phyloP scores from a whole-genome alignment of 116 monocot species.

The Papilionanthe hybrid region DNA sequence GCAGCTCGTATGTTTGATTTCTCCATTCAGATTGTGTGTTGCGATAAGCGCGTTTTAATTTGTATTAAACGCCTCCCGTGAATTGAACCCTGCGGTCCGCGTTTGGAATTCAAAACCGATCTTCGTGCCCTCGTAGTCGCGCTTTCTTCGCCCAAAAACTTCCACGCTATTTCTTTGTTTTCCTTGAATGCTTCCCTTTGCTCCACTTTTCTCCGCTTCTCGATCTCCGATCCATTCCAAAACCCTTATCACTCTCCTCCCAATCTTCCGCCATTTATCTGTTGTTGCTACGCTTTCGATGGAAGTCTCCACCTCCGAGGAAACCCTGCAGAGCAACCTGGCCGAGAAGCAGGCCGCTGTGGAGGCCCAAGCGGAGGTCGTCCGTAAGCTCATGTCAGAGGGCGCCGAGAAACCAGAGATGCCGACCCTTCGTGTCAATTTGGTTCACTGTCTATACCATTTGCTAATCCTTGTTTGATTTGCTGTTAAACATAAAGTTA shows the following conservation, averaged over 20 bases:
- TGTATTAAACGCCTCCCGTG: no score
- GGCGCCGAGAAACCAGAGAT: constrained; percentile 32
- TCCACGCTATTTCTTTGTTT: neutral
- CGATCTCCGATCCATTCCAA: constrained; percentile 19
- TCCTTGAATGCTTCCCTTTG: neutral
- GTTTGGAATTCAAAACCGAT: no score
- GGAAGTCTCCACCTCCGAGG: constrained; percentile 15
- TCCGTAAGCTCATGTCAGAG: constrained; percentile 40
- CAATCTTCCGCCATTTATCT: neutral
- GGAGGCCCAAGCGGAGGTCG: constrained; percentile 36
- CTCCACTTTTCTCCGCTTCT: neutral
- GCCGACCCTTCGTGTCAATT: no score
- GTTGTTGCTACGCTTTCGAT: neutral
- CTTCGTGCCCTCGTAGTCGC: no score
- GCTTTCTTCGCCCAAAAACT: no score
- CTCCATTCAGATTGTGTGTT: no score
- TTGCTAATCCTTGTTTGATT: no score
- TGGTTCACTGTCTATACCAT: no score
- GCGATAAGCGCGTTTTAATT: no score
- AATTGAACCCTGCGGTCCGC: no score
- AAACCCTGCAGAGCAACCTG: constrained; percentile 34
- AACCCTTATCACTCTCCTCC: constrained; percentile 20
- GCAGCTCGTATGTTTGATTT: no score
- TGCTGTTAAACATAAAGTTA: no score
- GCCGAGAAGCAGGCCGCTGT: constrained; percentile 18